Conservation (phyloP, 768 basidiomycete genomes). For the Steccherinum ochraceum region DNA sequence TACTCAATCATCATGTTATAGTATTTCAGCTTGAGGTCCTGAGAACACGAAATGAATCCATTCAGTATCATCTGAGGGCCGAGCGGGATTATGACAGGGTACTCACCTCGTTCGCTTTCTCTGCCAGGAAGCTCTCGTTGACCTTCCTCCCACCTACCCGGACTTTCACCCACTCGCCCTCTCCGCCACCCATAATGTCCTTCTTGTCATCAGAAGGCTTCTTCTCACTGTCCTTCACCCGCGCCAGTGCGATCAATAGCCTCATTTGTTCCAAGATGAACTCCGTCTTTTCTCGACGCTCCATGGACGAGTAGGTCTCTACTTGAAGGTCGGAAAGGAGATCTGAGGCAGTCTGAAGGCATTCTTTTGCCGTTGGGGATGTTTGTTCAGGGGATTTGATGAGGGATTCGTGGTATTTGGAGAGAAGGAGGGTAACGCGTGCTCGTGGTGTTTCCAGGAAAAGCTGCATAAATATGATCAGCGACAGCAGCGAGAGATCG, state of each 20-base stretch:
- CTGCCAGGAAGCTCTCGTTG: conserved; percentile 88
- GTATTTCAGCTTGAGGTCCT: conserved; percentile 95
- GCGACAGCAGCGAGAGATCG: not conserved
- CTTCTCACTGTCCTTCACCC: conserved; percentile 64
- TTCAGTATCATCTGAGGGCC: too few relatives aligned
- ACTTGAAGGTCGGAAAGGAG: conserved; percentile 93
- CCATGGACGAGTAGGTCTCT: conserved; percentile 99
- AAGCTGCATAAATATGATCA: conserved; percentile 60
- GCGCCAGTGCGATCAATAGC: conserved; percentile 70
- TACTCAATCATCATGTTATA: conserved; percentile 97
- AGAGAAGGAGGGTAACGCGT: conserved; percentile 82
- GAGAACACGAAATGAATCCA: too few relatives aligned
- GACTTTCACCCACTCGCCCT: conserved; percentile 90
- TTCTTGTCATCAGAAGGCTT: conserved; percentile 53
- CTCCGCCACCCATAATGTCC: conserved; percentile 61
- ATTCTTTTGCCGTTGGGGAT: conserved; percentile 45
- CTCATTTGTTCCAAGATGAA: conserved; percentile 99
- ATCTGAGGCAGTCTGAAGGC: conserved; percentile 83
- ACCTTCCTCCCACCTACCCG: conserved; percentile 90
- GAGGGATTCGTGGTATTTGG: conserved; percentile 78
- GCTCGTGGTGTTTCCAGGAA: conserved; percentile 96
- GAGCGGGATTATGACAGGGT: not conserved
- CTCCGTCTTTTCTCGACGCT: conserved; percentile 94
- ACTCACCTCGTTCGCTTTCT: conserved; percentile 78
- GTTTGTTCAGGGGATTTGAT: conserved; percentile 41